These are phyloP conservation scores for Neurospora sp. DNA, from an alignment of 495 filamentous ascomycete species.

Conservation along the genomic window DNA sequence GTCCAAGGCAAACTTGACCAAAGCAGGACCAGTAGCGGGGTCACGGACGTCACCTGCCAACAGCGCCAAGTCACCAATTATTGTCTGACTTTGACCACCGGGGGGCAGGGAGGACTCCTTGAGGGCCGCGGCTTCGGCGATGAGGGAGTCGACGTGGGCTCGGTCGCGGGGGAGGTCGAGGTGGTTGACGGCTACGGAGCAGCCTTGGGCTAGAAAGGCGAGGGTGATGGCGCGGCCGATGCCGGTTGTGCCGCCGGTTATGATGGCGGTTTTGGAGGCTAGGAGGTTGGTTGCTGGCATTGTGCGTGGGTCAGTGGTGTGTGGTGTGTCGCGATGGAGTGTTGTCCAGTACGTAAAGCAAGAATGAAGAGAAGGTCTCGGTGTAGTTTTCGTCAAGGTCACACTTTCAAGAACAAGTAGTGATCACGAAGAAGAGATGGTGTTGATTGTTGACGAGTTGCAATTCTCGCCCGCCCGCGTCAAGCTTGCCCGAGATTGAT, in stretches of 20 bases:
- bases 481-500: neutral
- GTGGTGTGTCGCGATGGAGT: too few species aligned
- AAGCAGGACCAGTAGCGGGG: conserved; percentile 47
- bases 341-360: too few species aligned
- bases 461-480: neutral
- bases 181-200: conserved; percentile 61
- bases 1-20: conserved; percentile 48
- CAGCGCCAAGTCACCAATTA: conserved; percentile 39
- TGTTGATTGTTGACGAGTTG: neutral
- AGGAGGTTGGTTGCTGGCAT: conserved; percentile 42
- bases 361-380: neutral
- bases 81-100: too few species aligned
- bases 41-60: conserved; percentile 58
- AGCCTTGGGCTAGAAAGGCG: conserved; percentile 59
- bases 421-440: neutral
- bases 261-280: conserved; percentile 57
- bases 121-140: conserved; percentile 41
- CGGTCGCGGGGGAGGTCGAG: conserved; percentile 47
- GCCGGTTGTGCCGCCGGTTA: conserved; percentile 67
- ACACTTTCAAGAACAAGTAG: neutral
- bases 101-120: neutral
- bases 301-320: neutral
- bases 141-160: conserved; percentile 43
- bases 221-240: conserved; percentile 70
- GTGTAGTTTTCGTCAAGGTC: neutral